phyloP scores from a whole-genome alignment of 2,329 filamentous ascomycete species.

The Biscogniauxia marginata region DNA sequence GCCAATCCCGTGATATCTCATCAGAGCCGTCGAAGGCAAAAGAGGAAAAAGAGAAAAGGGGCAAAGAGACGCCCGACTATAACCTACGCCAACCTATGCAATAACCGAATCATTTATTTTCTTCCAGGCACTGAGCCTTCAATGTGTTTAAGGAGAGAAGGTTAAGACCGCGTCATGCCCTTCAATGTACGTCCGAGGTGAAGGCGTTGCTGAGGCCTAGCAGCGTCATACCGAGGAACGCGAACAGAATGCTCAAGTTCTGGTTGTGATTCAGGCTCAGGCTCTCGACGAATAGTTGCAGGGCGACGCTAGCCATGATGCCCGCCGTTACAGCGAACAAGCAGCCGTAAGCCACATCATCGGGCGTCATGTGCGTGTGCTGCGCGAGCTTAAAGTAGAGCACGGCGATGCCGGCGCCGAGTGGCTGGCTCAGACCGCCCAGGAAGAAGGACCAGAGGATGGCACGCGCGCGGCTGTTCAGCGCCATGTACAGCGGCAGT shows the following conservation, averaged over 20 bases:
- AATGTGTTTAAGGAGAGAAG: too few species aligned
- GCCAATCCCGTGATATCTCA: too few species aligned
- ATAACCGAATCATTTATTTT: too few species aligned
- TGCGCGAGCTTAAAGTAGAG: constrained; percentile 78
- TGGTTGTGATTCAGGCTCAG: constrained; percentile 78
- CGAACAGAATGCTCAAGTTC: constrained; percentile 74
- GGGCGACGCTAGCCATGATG: constrained; percentile 90
- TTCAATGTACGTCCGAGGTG: constrained; percentile 55
- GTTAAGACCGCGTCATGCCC: neutral
- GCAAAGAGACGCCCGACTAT: too few species aligned
- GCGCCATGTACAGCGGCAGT: constrained; percentile 86
- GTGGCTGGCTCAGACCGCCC: constrained; percentile 82
- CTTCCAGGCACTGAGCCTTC: too few species aligned
- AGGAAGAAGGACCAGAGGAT: constrained; percentile 82
- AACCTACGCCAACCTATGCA: too few species aligned
- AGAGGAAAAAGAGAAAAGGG: too few species aligned
- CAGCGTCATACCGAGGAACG: constrained; percentile 82
- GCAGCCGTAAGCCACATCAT: constrained; percentile 65
- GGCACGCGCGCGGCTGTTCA: constrained; percentile 75
- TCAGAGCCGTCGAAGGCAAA: too few species aligned
- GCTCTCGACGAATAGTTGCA: constrained; percentile 87
- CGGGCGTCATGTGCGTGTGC: constrained; percentile 47
- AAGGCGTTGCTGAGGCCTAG: constrained; percentile 83
- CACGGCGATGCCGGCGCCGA: constrained; percentile 81
- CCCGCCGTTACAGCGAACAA: constrained; percentile 90